phyloP scores from a whole-genome alignment of 1,284 basidiomycete genomes.

The Sporisorium scitamineum region DNA sequence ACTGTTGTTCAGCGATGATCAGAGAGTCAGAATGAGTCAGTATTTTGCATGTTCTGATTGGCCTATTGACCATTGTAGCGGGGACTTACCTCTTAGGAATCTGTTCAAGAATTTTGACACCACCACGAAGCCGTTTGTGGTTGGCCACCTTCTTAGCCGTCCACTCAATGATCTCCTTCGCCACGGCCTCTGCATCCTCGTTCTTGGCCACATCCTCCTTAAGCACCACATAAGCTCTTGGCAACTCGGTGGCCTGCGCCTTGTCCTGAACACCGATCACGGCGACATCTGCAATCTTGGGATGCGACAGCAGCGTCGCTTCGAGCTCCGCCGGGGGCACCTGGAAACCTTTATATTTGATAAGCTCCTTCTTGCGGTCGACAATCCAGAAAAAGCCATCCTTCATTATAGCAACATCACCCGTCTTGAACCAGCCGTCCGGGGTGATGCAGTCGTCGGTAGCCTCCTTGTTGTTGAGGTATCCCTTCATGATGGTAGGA shows the following conservation, averaged over 20 bases:
- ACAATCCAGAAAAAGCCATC: constrained; percentile 61
- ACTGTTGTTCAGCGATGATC: constrained; percentile 4
- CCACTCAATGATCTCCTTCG: constrained; percentile 65
- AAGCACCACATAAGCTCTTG: constrained; percentile 67
- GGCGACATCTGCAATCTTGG: constrained; percentile 55
- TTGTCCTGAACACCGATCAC: constrained; percentile 44
- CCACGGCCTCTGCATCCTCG: constrained; percentile 47
- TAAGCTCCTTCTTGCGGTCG: constrained; percentile 61
- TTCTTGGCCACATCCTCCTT: constrained; percentile 31
- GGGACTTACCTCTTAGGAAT: constrained; percentile 60
- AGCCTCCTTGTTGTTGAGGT: constrained; percentile 50
- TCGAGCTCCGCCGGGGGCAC: constrained; percentile 62
- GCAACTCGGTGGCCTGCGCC: constrained; percentile 56
- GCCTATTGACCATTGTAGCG: background rate
- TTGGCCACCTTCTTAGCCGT: constrained; percentile 65
- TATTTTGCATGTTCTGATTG: background rate
- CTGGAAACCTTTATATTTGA: constrained; percentile 63
- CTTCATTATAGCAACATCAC: constrained; percentile 57
- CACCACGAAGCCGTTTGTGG: constrained; percentile 69
- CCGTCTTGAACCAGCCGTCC: constrained; percentile 60
- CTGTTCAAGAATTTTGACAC: constrained; percentile 54
- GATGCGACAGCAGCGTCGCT: constrained; percentile 42
- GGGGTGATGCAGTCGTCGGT: constrained; percentile 54
- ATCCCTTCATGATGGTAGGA: constrained; percentile 54
- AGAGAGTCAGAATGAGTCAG: constrained; percentile 14